Evolutionary conservation across 192 early-diverging fungal species (phyloP).

Genomic region (Jimgerdemannia flammicorona): DNA sequence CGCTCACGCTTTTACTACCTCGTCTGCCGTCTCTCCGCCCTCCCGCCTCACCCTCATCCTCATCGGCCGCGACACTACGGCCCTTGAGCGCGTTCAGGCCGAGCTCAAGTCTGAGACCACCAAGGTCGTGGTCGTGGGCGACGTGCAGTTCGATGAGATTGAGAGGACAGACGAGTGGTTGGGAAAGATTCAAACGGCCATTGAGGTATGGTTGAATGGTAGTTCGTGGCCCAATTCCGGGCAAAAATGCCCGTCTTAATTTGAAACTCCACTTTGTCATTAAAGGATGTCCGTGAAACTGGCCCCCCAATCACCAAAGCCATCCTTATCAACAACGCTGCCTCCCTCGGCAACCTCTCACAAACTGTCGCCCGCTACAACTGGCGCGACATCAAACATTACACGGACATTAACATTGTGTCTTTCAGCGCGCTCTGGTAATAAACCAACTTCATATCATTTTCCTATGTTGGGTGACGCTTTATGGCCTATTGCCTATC

Average conservation of each 20-base stretch:
- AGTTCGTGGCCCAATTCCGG: slow-evolving; percentile 6
- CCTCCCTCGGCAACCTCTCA: slow-evolving; percentile 65
- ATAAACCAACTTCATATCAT: background rate
- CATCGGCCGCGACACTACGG: slow-evolving; percentile 49
- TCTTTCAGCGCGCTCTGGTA: slow-evolving; percentile 44
- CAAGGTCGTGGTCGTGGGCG: slow-evolving; percentile 17
- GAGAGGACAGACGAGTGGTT: background rate
- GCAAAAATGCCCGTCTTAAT: background rate
- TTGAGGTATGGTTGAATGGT: slow-evolving; percentile 10
- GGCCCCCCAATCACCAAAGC: slow-evolving; percentile 20
- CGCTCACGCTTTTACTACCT: slow-evolving; percentile 32
- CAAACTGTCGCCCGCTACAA: slow-evolving; percentile 50
- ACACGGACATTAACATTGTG: slow-evolving; percentile 55
- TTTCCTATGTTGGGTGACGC: background rate
- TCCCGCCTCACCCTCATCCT: slow-evolving; percentile 43
- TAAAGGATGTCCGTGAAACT: background rate
- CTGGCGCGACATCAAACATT: slow-evolving; percentile 40
- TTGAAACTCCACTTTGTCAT: background rate
- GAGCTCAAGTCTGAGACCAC: slow-evolving; percentile 11
- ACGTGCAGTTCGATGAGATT: slow-evolving; percentile 26
- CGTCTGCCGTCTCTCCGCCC: slow-evolving; percentile 12
- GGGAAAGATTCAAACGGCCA: background rate
- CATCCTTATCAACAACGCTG: slow-evolving; percentile 74
- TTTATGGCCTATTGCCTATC: background rate
- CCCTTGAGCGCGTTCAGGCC: slow-evolving; percentile 20